These are phyloP conservation scores for Trichoderma sp. DNA, from an alignment of 2,329 filamentous ascomycete genomes.

Conservation along the genomic window DNA sequence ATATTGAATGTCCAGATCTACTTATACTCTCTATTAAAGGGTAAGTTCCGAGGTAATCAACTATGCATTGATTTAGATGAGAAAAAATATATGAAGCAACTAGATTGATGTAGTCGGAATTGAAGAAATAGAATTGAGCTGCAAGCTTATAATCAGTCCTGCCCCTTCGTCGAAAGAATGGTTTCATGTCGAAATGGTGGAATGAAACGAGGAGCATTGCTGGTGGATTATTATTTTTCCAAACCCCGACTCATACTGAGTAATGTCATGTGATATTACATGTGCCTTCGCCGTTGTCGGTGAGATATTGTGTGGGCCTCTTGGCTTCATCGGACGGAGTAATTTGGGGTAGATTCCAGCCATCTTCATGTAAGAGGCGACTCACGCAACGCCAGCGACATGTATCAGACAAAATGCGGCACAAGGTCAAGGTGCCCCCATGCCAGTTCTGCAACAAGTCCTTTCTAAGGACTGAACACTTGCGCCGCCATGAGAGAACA, in stretches of 20 bases:
- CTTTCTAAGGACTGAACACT: constrained; percentile 8
- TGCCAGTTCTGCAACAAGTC: constrained; percentile 9
- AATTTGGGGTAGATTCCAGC: constrained; percentile 4
- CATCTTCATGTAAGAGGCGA: not conserved
- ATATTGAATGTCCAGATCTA: not conserved
- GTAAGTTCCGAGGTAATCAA: not conserved
- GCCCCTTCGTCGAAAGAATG: not conserved
- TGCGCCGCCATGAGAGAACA: constrained; percentile 13
- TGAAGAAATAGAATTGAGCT: not conserved
- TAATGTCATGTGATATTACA: not conserved
- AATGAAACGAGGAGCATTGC: not conserved
- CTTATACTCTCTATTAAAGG: not conserved
- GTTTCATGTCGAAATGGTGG: not conserved
- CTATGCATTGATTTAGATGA: not conserved
- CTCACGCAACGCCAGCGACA: not conserved
- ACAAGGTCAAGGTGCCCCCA: constrained; percentile 12
- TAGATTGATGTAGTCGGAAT: not conserved
- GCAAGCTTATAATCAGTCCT: not conserved
- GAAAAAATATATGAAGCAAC: not conserved
- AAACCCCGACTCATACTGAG: not conserved
- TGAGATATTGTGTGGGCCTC: not conserved
- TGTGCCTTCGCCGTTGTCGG: not conserved
- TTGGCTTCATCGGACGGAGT: not conserved
- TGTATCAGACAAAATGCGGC: constrained; percentile 5
- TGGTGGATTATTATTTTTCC: not conserved